phyloP scores from a whole-genome alignment of 208 protist species.

The Crithidia thermophila region DNA sequence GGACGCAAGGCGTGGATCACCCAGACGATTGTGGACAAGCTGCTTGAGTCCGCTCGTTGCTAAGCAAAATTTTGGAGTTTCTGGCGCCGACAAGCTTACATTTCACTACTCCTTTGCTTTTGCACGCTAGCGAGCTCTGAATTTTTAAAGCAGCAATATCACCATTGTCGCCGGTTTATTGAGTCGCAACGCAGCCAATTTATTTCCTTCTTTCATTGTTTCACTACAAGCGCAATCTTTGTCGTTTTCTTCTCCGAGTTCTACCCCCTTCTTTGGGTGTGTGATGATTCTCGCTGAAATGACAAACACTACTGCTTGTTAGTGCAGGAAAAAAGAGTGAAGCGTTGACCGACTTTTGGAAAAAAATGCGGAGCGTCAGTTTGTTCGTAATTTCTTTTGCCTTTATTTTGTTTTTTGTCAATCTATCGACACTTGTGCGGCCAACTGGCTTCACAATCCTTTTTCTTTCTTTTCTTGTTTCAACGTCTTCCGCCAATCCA shows the following conservation, averaged over 20 bases:
- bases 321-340: no score
- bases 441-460: background rate
- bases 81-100: no score
- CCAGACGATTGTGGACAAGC: slow-evolving; percentile 48
- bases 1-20: slow-evolving; percentile 55
- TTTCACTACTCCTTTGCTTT: no score
- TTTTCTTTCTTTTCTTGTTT: no score
- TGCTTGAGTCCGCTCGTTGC: slow-evolving; percentile 43
- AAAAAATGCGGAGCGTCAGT: background rate
- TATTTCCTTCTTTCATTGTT: no score
- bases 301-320: background rate
- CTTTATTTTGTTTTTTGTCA: background rate
- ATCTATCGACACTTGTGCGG: background rate
- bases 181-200: no score
- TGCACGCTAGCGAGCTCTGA: background rate
- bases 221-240: no score
- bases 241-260: background rate
- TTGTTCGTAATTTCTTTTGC: background rate
- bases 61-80: background rate
- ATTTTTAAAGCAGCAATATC: no score
- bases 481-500: no score
- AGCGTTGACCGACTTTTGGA: no score
- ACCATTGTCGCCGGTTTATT: no score
- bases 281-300: background rate
- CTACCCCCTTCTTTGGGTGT: background rate